phyloP scores from a whole-genome alignment of 1,284 basidiomycete species.

The Moesziomyces sp. region DNA sequence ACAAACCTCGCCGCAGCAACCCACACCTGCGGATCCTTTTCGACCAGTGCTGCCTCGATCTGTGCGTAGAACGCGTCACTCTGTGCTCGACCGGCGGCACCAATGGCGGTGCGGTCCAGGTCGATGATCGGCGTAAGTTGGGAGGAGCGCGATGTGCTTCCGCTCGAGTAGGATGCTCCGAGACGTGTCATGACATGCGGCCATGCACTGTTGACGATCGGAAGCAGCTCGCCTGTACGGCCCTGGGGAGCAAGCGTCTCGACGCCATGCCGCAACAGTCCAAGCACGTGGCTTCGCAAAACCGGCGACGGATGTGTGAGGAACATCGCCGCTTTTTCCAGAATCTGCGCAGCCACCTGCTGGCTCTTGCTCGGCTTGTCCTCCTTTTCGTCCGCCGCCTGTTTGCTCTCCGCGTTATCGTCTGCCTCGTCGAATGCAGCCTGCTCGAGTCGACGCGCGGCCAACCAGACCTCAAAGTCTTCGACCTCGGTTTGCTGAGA shows the following conservation, averaged over 20 bases:
- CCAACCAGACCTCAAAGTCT: constrained; percentile 16
- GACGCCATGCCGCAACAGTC: constrained; percentile 43
- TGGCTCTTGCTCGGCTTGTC: constrained; percentile 41
- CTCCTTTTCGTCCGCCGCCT: constrained; percentile 12
- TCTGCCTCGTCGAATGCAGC: constrained; percentile 4
- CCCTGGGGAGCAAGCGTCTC: constrained; percentile 40
- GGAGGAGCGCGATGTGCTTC: not conserved
- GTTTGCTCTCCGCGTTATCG: not conserved
- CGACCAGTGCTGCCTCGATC: constrained; percentile 21
- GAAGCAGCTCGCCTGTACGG: constrained; percentile 52
- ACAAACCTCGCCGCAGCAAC: constrained; percentile 50
- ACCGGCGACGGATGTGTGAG: constrained; percentile 48
- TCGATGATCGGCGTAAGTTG: constrained; percentile 28
- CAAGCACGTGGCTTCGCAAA: constrained; percentile 40
- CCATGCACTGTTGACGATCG: constrained; percentile 61
- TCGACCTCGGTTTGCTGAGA: constrained; percentile 8
- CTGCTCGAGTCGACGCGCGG: constrained; percentile 2
- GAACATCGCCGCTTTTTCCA: constrained; percentile 38
- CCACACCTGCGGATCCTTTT: constrained; percentile 55
- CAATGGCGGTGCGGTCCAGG: not conserved
- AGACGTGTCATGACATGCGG: constrained; percentile 60
- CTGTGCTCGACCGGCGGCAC: not conserved
- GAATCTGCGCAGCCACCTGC: constrained; percentile 36
- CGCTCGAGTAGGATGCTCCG: constrained; percentile 29
- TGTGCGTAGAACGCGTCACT: constrained; percentile 9